Conservation (phyloP, 2,329 filamentous ascomycete species). For the Fusarium domesticum region DNA sequence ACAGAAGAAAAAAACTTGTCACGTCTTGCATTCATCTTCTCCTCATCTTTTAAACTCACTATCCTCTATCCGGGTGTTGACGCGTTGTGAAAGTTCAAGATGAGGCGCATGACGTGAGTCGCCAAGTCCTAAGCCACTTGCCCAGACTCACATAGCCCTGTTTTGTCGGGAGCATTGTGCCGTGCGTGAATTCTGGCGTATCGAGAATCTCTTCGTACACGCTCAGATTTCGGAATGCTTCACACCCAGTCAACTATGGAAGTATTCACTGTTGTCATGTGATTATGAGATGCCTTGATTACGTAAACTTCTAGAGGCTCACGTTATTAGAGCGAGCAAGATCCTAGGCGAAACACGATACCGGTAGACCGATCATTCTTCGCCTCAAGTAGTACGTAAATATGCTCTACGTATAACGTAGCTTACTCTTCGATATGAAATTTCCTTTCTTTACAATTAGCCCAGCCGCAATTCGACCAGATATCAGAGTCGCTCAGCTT, state of each 20-base stretch:
- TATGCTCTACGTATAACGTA: too few species aligned
- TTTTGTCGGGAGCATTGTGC: constrained; percentile 24
- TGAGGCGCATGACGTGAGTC: constrained; percentile 32
- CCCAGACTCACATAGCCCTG: constrained; percentile 29
- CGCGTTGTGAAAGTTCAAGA: constrained; percentile 21
- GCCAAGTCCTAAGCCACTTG: constrained; percentile 32
- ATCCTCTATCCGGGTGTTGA: constrained; percentile 10
- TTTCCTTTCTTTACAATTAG: too few species aligned
- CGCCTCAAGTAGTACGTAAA: too few species aligned
- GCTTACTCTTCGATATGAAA: too few species aligned
- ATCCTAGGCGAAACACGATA: too few species aligned
- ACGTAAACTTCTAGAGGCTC: too few species aligned
- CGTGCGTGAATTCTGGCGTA: constrained; percentile 10
- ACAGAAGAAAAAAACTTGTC: constrained; percentile 1
- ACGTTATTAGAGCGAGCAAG: too few species aligned
- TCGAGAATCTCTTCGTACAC: background rate
- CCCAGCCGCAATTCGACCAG: too few species aligned
- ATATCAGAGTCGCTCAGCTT: too few species aligned
- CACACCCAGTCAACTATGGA: background rate
- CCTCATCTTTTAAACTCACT: constrained; percentile 11
- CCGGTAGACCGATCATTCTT: too few species aligned
- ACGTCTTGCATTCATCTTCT: background rate
- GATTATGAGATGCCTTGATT: too few species aligned
- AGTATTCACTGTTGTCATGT: too few species aligned
- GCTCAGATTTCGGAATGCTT: background rate